Evolutionary conservation across 2,329 filamentous ascomycete genomes (phyloP).

Genomic region (Ophiobolus disseminans): DNA sequence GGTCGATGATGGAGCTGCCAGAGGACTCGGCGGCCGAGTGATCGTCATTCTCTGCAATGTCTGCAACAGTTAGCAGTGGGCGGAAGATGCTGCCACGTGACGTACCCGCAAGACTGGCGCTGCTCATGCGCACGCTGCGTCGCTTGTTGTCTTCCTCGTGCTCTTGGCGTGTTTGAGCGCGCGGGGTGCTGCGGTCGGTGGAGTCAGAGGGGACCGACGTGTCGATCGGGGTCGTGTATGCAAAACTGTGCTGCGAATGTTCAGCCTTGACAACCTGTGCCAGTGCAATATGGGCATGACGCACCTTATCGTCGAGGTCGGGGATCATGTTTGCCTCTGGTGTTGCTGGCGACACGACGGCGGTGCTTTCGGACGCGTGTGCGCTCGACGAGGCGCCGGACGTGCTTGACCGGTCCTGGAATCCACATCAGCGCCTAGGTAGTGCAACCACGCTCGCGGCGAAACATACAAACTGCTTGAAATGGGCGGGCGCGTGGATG

Average conservation of each 20-base stretch:
- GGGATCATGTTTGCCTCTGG: constrained; percentile 49
- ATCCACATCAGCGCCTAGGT: constrained; percentile 37
- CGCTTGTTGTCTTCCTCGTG: constrained; percentile 64
- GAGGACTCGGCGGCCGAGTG: constrained; percentile 36
- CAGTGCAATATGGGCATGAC: constrained; percentile 34
- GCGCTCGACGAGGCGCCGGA: constrained; percentile 39
- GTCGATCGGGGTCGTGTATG: constrained; percentile 74
- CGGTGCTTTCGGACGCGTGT: constrained; percentile 45
- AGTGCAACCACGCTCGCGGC: constrained; percentile 33
- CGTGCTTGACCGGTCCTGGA: constrained; percentile 38
- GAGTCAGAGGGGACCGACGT: constrained; percentile 66
- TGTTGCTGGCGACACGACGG: constrained; percentile 46
- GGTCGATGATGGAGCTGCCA: constrained; percentile 39
- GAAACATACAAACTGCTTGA: constrained; percentile 73
- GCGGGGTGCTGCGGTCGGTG: constrained; percentile 75
- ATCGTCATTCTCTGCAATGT: constrained; percentile 57
- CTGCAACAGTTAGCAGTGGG: constrained; percentile 38
- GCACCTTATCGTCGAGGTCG: constrained; percentile 46
- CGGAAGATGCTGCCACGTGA: constrained; percentile 19
- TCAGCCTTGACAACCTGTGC: constrained; percentile 34
- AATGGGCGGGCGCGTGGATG: constrained; percentile 87
- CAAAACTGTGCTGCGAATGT: constrained; percentile 41
- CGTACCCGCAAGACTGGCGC: constrained; percentile 78
- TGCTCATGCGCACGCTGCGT: constrained; percentile 66
- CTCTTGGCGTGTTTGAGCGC: constrained; percentile 82